Percentiles rank a stretch among this genome's conserved stretches.
Evolutionary conservation across 2,329 filamentous ascomycete species (phyloP).

Genomic region (Cytospora mali): DNA sequence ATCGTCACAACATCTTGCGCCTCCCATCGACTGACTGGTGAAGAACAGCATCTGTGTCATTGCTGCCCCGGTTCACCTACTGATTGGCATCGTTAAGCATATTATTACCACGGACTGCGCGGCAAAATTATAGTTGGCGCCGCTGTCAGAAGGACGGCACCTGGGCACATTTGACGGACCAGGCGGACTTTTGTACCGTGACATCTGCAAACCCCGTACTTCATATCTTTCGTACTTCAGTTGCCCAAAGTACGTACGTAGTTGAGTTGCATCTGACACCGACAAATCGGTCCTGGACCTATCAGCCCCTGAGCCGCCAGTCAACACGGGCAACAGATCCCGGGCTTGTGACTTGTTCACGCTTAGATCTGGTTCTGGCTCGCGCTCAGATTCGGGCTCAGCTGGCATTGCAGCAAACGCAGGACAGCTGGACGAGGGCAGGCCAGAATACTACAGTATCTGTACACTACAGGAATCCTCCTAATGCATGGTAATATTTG

Average conservation of each 20-base stretch:
- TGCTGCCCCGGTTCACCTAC: neutral
- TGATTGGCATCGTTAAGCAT: neutral
- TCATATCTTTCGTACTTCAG: neutral
- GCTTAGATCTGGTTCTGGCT: conserved; percentile 13
- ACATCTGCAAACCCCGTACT: neutral
- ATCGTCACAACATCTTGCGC: too few relatives aligned
- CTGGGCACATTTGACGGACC: neutral
- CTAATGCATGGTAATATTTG: too few relatives aligned
- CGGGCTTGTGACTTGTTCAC: conserved; percentile 20
- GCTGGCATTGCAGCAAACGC: conserved; percentile 2
- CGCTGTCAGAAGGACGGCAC: too few relatives aligned
- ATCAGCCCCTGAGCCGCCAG: conserved; percentile 20
- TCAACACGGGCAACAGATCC: neutral
- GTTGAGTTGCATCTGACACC: conserved; percentile 20
- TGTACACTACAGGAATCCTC: too few relatives aligned
- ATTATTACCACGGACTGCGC: too few relatives aligned
- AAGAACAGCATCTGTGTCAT: neutral
- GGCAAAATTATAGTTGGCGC: too few relatives aligned
- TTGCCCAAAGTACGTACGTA: neutral
- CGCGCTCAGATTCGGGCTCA: neutral
- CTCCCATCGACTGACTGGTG: neutral
- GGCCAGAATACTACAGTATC: conserved; percentile 6
- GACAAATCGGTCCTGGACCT: conserved; percentile 17
- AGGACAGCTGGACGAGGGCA: neutral
- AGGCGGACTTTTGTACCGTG: neutral